Percentiles rank a stretch among this genome's conserved stretches.
Conservation (phyloP, 164 flowering plant genomes). For the Piper longum region DNA sequence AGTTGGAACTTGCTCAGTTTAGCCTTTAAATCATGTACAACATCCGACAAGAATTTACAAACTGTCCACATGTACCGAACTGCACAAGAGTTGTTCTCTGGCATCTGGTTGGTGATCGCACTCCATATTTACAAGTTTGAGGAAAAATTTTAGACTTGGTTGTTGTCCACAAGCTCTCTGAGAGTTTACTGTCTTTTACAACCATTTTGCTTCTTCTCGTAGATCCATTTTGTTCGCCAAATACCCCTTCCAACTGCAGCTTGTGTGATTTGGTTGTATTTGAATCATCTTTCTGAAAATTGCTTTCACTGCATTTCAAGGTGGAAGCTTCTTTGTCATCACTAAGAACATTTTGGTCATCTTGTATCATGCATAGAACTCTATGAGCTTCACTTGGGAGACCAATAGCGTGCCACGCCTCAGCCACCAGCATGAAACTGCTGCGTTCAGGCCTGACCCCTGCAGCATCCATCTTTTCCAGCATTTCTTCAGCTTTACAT, state of each 20-base stretch:
- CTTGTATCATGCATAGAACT: conserved; percentile 14
- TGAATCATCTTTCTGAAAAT: conserved; percentile 16
- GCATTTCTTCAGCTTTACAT: conserved; percentile 79
- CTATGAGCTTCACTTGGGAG: conserved; percentile 38
- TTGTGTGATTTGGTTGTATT: conserved; percentile 12
- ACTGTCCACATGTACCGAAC: conserved; percentile 13
- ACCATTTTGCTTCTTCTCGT: conserved; percentile 20
- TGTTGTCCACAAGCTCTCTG: conserved; percentile 15
- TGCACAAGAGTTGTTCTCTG: conserved; percentile 19
- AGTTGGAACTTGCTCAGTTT: neutral
- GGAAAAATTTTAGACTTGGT: conserved; percentile 16
- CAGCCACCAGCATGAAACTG: conserved; percentile 52
- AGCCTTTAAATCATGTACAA: conserved; percentile 19
- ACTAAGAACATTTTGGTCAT: conserved; percentile 1
- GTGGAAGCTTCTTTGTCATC: conserved; percentile 7
- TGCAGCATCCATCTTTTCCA: conserved; percentile 41
- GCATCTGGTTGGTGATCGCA: conserved; percentile 18
- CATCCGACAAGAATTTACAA: conserved; percentile 21
- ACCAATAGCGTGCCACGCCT: conserved; percentile 65
- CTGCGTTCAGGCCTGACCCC: conserved; percentile 35
- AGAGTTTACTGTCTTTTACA: conserved; percentile 13
- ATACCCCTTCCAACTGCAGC: conserved; percentile 13
- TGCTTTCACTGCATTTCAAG: conserved; percentile 8
- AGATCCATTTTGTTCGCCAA: conserved; percentile 7
- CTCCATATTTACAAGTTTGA: conserved; percentile 16